Evolutionary conservation across 768 basidiomycete genomes (phyloP).

Genomic region (Tylopilus rubrobrunneus): DNA sequence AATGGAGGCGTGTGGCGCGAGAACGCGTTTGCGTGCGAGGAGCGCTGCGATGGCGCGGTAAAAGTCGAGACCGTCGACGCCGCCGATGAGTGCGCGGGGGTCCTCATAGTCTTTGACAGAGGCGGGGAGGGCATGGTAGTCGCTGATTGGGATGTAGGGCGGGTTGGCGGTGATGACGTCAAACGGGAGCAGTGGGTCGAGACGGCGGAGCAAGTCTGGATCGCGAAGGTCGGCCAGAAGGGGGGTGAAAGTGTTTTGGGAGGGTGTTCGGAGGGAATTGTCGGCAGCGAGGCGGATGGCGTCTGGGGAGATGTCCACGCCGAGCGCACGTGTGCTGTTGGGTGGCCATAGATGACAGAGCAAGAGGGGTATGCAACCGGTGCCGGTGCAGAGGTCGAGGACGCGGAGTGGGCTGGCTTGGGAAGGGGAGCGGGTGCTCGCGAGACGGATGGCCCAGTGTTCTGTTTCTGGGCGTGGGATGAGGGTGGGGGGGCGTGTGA

Average conservation of each 20-base stretch:
- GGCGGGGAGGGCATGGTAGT: conserved; percentile 59
- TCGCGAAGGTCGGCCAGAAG: conserved; percentile 45
- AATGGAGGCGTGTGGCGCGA: conserved; percentile 51
- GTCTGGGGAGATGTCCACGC: conserved; percentile 62
- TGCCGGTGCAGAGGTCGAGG: conserved; percentile 90
- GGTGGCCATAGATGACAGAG: conserved; percentile 63
- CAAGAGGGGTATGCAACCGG: conserved; percentile 88
- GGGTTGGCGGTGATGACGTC: conserved; percentile 84
- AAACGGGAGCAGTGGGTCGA: conserved; percentile 48
- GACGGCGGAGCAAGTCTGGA: conserved; percentile 15
- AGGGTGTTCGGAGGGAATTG: conserved; percentile 33
- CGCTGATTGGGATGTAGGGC: conserved; percentile 73
- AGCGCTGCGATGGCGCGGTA: conserved; percentile 71
- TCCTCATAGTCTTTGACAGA: conserved; percentile 82
- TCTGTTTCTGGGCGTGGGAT: conserved; percentile 97
- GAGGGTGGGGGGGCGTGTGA: conserved; percentile 72
- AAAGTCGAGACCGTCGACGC: conserved; percentile 59
- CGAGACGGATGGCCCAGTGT: conserved; percentile 66
- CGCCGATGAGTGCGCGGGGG: conserved; percentile 75
- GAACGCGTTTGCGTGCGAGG: conserved; percentile 46
- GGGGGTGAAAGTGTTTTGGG: conserved; percentile 31
- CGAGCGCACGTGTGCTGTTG: conserved; percentile 52
- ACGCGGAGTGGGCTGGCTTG: conserved; percentile 36
- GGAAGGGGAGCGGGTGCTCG: conserved; percentile 40
- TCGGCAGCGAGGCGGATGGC: conserved; percentile 51